Conservation (phyloP, 495 filamentous ascomycete genomes). For the Cercophora scortea region DNA sequence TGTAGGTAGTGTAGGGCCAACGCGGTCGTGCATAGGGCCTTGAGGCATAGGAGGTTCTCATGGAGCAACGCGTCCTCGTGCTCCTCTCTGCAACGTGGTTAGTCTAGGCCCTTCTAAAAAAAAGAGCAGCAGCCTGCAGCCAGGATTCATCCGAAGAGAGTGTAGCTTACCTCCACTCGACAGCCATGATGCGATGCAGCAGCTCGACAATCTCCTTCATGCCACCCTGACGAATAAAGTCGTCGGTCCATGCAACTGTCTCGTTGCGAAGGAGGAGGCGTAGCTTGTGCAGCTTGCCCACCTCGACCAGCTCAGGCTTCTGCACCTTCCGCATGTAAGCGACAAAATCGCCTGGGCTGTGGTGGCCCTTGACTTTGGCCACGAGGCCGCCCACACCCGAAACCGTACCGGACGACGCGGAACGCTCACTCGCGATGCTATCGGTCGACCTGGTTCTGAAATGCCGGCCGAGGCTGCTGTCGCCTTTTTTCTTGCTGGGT, state of each 20-base stretch:
- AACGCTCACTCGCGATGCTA: conserved; percentile 35
- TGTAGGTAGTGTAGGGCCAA: conserved; percentile 74
- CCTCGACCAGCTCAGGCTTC: conserved; percentile 74
- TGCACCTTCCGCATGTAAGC: conserved; percentile 68
- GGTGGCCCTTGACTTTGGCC: conserved; percentile 46
- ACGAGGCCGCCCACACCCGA: conserved; percentile 27
- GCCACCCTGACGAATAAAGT: conserved; percentile 79
- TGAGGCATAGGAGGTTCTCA: conserved; percentile 86
- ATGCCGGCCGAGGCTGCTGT: conserved; percentile 41
- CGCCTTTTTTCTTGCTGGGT: conserved; percentile 50
- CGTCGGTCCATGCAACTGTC: conserved; percentile 88
- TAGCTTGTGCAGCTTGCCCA: conserved; percentile 91
- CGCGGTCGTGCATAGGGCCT: conserved; percentile 88
- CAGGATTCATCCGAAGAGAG: background rate
- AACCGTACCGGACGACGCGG: conserved; percentile 8
- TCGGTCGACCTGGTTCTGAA: conserved; percentile 45
- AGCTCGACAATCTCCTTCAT: conserved; percentile 87
- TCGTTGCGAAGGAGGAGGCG: conserved; percentile 87
- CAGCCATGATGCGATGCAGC: conserved; percentile 80
- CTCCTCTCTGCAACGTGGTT: conserved; percentile 60
- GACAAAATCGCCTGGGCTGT: conserved; percentile 71
- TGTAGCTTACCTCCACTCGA: conserved; percentile 82
- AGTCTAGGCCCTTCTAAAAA: background rate
- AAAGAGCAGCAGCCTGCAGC: background rate
- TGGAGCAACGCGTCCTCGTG: conserved; percentile 92